Percentiles rank a stretch among this genome's conserved stretches.
Evolutionary conservation across 345 rosid species (phyloP).

Genomic region (Bruguiera sexangula): DNA sequence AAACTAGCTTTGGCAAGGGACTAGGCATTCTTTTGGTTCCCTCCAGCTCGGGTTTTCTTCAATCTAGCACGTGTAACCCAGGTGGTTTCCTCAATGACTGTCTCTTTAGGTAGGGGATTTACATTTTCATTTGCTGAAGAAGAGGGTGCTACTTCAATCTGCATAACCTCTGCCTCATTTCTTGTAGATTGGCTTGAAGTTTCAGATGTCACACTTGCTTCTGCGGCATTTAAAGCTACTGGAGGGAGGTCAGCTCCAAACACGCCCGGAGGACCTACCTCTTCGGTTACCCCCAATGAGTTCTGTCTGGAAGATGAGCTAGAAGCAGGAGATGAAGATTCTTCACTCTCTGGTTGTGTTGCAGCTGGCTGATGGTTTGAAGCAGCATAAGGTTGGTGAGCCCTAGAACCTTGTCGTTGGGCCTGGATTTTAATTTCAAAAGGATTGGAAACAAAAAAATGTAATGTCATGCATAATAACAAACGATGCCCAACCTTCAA

Average conservation of each 20-base stretch:
- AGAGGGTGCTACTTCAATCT: slow-evolving; percentile 40
- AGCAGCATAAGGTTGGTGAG: slow-evolving; percentile 24
- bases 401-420: slow-evolving; percentile 33
- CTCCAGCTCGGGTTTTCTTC: slow-evolving; percentile 50
- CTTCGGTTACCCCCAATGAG: slow-evolving; percentile 41
- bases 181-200: slow-evolving; percentile 29
- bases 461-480: neutral
- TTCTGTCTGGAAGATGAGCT: slow-evolving; percentile 70
- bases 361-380: slow-evolving; percentile 33
- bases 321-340: slow-evolving; percentile 59
- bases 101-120: slow-evolving; percentile 50
- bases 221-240: slow-evolving; percentile 21
- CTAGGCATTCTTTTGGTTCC: slow-evolving; percentile 18
- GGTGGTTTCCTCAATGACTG: slow-evolving; percentile 44
- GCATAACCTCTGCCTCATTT: slow-evolving; percentile 43
- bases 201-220: slow-evolving; percentile 36
- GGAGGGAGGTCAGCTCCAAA: slow-evolving; percentile 36
- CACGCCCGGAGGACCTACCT: slow-evolving; percentile 34
- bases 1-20: slow-evolving; percentile 12
- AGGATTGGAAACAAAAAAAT: neutral
- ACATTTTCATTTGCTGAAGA: slow-evolving; percentile 33
- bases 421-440: slow-evolving; percentile 23
- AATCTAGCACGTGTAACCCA: slow-evolving; percentile 37
- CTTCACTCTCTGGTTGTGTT: slow-evolving; percentile 43
- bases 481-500: neutral